Base-by-base conservation (phyloP, 2,329 filamentous ascomycete species). In the Leptographium wingfieldii region DNA sequence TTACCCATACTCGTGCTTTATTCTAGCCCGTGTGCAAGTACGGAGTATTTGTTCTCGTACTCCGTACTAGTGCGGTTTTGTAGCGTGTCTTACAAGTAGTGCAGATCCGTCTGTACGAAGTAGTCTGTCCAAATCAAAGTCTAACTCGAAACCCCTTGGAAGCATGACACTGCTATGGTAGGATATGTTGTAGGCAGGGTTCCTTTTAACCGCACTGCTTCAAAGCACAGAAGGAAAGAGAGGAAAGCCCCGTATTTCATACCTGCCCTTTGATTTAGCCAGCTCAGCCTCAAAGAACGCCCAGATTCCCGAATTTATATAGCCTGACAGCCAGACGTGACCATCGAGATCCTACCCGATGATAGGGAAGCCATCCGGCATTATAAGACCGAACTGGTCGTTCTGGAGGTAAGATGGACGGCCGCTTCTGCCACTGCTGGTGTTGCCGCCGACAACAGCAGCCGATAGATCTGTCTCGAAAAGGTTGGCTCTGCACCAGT, bases 261-360 rank as follows among this genome's bases (percentile, higher is more conserved):
- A 19, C 25, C 51, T 9, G 9, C 51, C 6, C 51, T 53, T 27
- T 43, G 3, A 22, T 19, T 7, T 27, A 11, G 53, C 35, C 33
- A 55, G 35, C 7, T 40, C 54, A 2, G 54, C 61, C 59, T 68
- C 63, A 31, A 69, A 62, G 52, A 63, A 61, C 2, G 51, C 63
- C 68, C 68, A 69, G 19, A 65, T 61, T 1, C 67, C 66, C 54
- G 65, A 65, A 22, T 63, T 60, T 57, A 65, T 63, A 56, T 65
- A 68, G 10, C 66, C 69, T 5, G 63, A 67, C 3, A 68, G 53
- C 69, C 68, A 69, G 49, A 68, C 69, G 59, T 70, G 69, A 0
- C 68, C 68, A 33, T 65, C 59, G 7, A 54, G 54, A 48, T 70
- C 68, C 63, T 69, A 68, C 7, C 69, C 69, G 22, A 67, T 61